Evolutionary conservation across 495 filamentous ascomycete genomes (phyloP).

Genomic region (Penicillium mononematosum): DNA sequence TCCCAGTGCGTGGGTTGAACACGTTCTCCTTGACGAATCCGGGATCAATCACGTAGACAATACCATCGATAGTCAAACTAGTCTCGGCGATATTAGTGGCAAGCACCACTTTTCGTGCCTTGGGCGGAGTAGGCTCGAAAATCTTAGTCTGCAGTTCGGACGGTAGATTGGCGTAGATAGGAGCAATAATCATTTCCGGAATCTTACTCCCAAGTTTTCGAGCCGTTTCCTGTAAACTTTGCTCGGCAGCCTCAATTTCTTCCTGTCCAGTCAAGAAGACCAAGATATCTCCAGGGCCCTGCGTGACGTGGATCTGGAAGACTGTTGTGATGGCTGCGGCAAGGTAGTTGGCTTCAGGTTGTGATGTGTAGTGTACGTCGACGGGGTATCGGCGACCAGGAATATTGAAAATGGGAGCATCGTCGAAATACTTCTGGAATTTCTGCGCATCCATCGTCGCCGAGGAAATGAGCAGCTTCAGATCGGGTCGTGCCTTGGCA

Average conservation of each 20-base stretch:
- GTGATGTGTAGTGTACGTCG: constrained; percentile 87
- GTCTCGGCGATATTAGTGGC: constrained; percentile 93
- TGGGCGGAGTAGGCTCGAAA: constrained; percentile 81
- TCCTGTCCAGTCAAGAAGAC: constrained; percentile 90
- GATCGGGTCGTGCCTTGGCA: constrained; percentile 76
- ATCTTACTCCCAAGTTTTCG: constrained; percentile 78
- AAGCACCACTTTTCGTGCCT: constrained; percentile 79
- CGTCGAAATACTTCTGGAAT: constrained; percentile 89
- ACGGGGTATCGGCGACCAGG: constrained; percentile 89
- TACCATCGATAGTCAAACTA: constrained; percentile 83
- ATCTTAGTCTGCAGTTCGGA: constrained; percentile 85
- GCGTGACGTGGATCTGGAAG: constrained; percentile 93
- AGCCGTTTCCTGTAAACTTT: constrained; percentile 75
- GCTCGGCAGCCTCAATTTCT: constrained; percentile 83
- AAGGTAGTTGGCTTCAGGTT: constrained; percentile 93
- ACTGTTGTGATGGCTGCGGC: constrained; percentile 89
- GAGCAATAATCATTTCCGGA: constrained; percentile 81
- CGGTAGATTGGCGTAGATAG: constrained; percentile 86
- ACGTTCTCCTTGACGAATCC: constrained; percentile 96
- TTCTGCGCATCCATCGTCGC: constrained; percentile 95
- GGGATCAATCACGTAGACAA: constrained; percentile 88
- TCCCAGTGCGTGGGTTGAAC: constrained; percentile 87
- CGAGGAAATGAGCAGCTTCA: constrained; percentile 90
- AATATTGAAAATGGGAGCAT: constrained; percentile 94
- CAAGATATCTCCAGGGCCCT: constrained; percentile 83